phyloP scores from a whole-genome alignment of 352 stramenopile species.

The Thraustochytrium sp. region DNA sequence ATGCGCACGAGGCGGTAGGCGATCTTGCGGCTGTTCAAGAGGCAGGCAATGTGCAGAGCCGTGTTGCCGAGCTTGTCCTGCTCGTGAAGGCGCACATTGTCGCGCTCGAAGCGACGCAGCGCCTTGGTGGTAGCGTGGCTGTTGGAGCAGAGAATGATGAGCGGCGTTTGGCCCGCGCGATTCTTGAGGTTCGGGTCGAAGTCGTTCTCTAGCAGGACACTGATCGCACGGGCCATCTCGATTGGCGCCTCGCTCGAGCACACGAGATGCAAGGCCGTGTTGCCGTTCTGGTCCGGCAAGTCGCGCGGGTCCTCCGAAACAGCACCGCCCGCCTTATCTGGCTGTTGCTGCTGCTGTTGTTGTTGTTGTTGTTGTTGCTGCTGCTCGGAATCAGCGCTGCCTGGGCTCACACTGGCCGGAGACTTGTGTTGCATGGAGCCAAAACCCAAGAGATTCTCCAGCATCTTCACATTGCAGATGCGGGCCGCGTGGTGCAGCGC shows the following conservation, averaged over 20 bases:
- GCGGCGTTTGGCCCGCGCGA: constrained; percentile 64
- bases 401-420: background rate
- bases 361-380: background rate
- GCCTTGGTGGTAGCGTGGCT: constrained; percentile 64
- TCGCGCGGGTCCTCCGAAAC: background rate
- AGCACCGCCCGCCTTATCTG: too few species aligned
- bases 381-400: background rate
- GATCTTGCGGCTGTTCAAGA: constrained; percentile 70
- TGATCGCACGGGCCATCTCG: constrained; percentile 62
- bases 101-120: constrained; percentile 68
- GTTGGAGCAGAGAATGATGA: constrained; percentile 71
- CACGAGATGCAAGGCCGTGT: constrained; percentile 73
- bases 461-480: constrained; percentile 7
- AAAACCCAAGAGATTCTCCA: background rate
- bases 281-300: constrained; percentile 50
- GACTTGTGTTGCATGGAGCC: background rate
- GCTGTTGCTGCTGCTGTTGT: background rate
- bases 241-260: constrained; percentile 72
- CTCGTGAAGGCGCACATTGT: constrained; percentile 67
- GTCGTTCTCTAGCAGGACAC: constrained; percentile 66
- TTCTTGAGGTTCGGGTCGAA: constrained; percentile 75
- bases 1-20: constrained; percentile 64
- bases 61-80: constrained; percentile 75
- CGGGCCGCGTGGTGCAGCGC: constrained; percentile 37
- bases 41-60: constrained; percentile 68